A percentile compares a stretch with the other conserved stretches of the same genome.
Evolutionary conservation across 495 filamentous ascomycete genomes (phyloP).

Genomic region (Cercophora newfieldiana): DNA sequence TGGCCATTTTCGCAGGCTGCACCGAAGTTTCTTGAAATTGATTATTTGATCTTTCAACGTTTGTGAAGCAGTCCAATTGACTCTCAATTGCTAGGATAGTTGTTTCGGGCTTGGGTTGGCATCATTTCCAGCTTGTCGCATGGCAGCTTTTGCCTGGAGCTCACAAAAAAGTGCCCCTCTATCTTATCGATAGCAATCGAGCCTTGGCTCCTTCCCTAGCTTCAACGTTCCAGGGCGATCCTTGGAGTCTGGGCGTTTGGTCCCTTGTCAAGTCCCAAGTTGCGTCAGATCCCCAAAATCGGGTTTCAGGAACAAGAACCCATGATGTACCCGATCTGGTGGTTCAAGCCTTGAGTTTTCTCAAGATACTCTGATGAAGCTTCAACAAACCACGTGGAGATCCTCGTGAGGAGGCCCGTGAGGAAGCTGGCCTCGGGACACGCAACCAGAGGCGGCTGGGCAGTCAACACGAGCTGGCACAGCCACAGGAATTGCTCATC

Average conservation of each 20-base stretch:
- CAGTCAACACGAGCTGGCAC: neutral
- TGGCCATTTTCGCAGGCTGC: constrained; percentile 11
- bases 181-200: too few species aligned
- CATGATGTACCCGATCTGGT: too few species aligned
- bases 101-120: neutral
- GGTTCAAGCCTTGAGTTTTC: too few species aligned
- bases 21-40: neutral
- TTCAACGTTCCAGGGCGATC: neutral
- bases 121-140: neutral
- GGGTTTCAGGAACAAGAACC: neutral
- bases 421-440: neutral
- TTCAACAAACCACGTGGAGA: neutral
- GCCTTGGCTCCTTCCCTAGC: neutral
- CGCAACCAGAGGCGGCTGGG: constrained; percentile 4
- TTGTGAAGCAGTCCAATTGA: neutral
- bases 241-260: neutral
- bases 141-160: neutral
- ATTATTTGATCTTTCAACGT: neutral
- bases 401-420: neutral
- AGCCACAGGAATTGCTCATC: constrained; percentile 6
- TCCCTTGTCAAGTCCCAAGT: neutral
- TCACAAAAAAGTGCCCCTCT: neutral
- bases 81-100: neutral
- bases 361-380: too few species aligned
- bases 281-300: neutral